Evolutionary conservation across 2,329 filamentous ascomycete species (phyloP), one percentile per base, ranked within the genome.

Genomic region (Aspergillus hortae): DNA sequence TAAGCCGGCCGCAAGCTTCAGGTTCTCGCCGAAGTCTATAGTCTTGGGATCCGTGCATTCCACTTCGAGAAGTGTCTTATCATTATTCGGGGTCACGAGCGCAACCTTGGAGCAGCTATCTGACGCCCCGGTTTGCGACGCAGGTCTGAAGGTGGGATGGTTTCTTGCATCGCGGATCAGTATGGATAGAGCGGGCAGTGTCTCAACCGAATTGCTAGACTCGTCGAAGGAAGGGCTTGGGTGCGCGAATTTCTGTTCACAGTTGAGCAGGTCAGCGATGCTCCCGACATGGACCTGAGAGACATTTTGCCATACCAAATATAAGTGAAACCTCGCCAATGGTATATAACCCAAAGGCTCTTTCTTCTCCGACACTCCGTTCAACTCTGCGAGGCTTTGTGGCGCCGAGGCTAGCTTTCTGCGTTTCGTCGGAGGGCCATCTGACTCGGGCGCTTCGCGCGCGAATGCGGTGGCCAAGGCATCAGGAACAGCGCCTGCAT

Each of bases 291-390:
- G 6, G 19, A n/a, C 17, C 19, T 48, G 14, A 38, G 14, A 38
- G 35, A 6, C 12, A 38, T n/a, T 38, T 38, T 14, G 7, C 35
- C 15, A 15, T 17, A 72, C 70, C 53, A 73, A 52, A 46, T 59
- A 58, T 51, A 73, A 46, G 46, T 53, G 42, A 44, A 68, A 55
- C 14, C 66, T 63, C 48, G 58, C 61, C 27, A 73, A 54, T 36
- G 67, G 63, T 45, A 73, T 66, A 52, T 71, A 69, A 0, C 65
- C 65, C 27, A 51, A n/a, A 42, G 65, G 65, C 6, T 57, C 52
- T 43, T 58, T 47, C 32, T 49, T 51, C 3, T 44, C 23, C 5
- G 60, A 59, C 6, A 61, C 14, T 1, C 61, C 59, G 42, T 56
- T 51, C 12, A 54, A 19, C 2, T 59, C 21, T 9, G 52, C 42